Conservation (phyloP, 2,329 filamentous ascomycete species). For the Aureobasidium leucospermi region DNA sequence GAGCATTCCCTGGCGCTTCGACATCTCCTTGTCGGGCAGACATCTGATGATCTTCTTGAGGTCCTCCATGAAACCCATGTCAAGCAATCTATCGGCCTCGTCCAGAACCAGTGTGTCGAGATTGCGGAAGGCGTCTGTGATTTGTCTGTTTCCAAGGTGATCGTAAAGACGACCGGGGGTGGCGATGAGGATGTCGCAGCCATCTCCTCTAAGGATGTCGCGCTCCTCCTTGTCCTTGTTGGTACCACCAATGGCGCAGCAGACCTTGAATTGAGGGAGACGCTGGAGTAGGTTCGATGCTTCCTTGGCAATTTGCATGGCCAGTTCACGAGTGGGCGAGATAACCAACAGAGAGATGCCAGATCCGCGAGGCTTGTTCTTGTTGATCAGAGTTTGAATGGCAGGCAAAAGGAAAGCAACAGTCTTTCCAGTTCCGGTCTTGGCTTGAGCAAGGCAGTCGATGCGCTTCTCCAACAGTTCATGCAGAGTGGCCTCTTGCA, state of each 20-base stretch:
- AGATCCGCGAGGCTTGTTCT: slow-evolving; percentile 59
- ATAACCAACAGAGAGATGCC: slow-evolving; percentile 82
- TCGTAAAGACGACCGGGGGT: slow-evolving; percentile 82
- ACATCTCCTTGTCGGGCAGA: slow-evolving; percentile 42
- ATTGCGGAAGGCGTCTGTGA: slow-evolving; percentile 39
- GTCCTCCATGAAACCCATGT: slow-evolving; percentile 47
- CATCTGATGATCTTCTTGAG: slow-evolving; percentile 45
- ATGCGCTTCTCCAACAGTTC: slow-evolving; percentile 42
- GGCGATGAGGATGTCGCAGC: slow-evolving; percentile 70
- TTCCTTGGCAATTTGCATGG: slow-evolving; percentile 55
- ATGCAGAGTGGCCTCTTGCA: slow-evolving; percentile 47
- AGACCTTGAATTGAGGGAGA: slow-evolving; percentile 68
- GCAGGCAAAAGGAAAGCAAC: slow-evolving; percentile 86
- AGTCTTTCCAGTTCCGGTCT: slow-evolving; percentile 90
- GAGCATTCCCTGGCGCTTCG: slow-evolving; percentile 44
- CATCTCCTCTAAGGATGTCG: slow-evolving; percentile 69
- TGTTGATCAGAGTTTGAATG: slow-evolving; percentile 74
- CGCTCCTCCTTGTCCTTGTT: slow-evolving; percentile 48
- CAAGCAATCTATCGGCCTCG: slow-evolving; percentile 82
- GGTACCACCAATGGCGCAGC: slow-evolving; percentile 36
- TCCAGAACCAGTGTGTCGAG: slow-evolving; percentile 40
- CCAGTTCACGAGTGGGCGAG: slow-evolving; percentile 65
- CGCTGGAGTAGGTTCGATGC: slow-evolving; percentile 71
- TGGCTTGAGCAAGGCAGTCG: slow-evolving; percentile 59
- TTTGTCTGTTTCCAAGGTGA: slow-evolving; percentile 62